A percentile compares a stretch with the other conserved stretches of the same genome.
Conservation (phyloP, 1,139 yeast genomes). For the Yamadazyma siamensis region DNA sequence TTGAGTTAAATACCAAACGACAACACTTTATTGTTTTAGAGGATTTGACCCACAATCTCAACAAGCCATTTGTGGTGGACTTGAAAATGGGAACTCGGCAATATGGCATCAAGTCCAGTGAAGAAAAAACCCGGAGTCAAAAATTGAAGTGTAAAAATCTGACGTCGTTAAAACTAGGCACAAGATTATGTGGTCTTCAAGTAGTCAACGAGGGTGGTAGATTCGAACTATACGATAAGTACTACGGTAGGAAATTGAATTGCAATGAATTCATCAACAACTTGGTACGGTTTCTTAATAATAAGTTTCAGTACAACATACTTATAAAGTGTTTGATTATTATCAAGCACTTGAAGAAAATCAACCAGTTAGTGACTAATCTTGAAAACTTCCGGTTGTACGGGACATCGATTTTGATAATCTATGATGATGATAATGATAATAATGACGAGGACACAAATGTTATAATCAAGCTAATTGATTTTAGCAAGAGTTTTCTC, state of each 20-base stretch:
- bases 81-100: conserved; percentile 98
- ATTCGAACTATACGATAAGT: conserved; percentile 71
- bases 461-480: conserved; percentile 72
- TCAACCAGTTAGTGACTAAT: conserved; percentile 50
- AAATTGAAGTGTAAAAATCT: conserved; percentile 76
- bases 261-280: conserved; percentile 82
- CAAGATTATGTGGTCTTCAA: conserved; percentile 93
- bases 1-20: conserved; percentile 23
- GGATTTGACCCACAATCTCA: conserved; percentile 82
- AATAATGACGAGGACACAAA: conserved; percentile 34
- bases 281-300: conserved; percentile 72
- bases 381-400: conserved; percentile 84
- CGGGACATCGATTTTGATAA: conserved; percentile 83
- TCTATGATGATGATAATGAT: conserved; percentile 55
- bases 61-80: conserved; percentile 86
- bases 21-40: conserved; percentile 79
- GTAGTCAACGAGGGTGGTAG: conserved; percentile 63
- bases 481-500: conserved; percentile 94
- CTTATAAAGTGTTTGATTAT: conserved; percentile 67
- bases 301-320: conserved; percentile 51
- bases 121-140: conserved; percentile 74
- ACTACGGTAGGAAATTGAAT: conserved; percentile 77
- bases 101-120: conserved; percentile 88
- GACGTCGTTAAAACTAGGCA: conserved; percentile 81
- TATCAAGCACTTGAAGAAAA: conserved; percentile 54